Base-by-base conservation (phyloP, 805 yeast species). In the Millerago galiae region DNA sequence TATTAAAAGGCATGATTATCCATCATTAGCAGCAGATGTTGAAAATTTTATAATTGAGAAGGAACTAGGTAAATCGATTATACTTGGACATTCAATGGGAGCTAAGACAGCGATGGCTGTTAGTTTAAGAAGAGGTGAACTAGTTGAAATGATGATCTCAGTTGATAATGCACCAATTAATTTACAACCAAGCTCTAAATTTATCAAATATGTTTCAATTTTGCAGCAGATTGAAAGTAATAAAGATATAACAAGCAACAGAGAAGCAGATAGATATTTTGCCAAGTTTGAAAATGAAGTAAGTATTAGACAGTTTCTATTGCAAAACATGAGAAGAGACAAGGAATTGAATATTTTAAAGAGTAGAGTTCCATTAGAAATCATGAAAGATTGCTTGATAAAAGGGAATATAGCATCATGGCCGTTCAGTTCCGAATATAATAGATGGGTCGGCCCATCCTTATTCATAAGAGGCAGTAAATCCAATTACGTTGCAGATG, bases 51-150 rank as follows among this genome's bases (percentile, higher is more conserved):
- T 90, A 10, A 53, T 56, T 1, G 58, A 48, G 43, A 66, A 60
- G 5, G 54, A 46, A 3, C 46, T 60, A 16, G 57, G 55, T 11
- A 70, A 73, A 39, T 83, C 86, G 0, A 75, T 84, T n/a, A 45
- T 84, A 15, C 65, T 84, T 14, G 95, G 95, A 0, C 93, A 84
- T 58, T 83, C 91, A 0, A 83, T 86, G 93, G 99, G 99, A 7
- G 99, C 95, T 5, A 90, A 91, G 56, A 75, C 91, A 0, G 96
- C 83, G 6, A 90, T 91, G 97, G 89, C 93, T 0, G 68, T 84
- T 5, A 81, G 87, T 0, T 65, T 93, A 44, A 68, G 88, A 39
- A 68, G 74, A 17, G 91, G 90, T 0, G 73, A 75, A 1, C 51
- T 80, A 10, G 79, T 81, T 6, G 68, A 75, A 12, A 70, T 79